Evolutionary conservation across 805 yeast species (phyloP).

Genomic region (Zygotorulaspora florentina): DNA sequence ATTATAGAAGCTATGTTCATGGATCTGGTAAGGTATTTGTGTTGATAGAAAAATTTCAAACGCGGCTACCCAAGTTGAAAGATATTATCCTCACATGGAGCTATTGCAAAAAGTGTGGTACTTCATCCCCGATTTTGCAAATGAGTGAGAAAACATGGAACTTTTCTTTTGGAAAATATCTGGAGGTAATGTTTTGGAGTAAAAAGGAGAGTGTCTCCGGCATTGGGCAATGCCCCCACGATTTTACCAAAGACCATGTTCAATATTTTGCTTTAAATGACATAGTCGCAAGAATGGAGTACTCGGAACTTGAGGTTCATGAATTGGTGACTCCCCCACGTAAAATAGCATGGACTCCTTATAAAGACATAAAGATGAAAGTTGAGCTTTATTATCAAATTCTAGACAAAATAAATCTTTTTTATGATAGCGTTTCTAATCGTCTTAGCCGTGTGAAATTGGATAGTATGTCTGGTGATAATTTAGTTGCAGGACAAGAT

Average conservation of each 20-base stretch:
- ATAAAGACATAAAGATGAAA: slow-evolving; percentile 64
- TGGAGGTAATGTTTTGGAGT: slow-evolving; percentile 82
- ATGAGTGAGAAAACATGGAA: slow-evolving; percentile 87
- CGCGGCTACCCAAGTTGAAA: slow-evolving; percentile 54
- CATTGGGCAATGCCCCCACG: slow-evolving; percentile 69
- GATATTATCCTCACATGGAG: slow-evolving; percentile 87
- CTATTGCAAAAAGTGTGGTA: slow-evolving; percentile 74
- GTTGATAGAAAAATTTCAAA: slow-evolving; percentile 56
- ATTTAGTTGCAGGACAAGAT: slow-evolving; percentile 61
- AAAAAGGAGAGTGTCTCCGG: slow-evolving; percentile 50
- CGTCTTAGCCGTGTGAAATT: slow-evolving; percentile 71
- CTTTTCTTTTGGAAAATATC: slow-evolving; percentile 87
- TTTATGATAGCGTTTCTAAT: slow-evolving; percentile 68
- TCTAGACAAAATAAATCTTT: slow-evolving; percentile 47
- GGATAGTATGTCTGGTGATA: slow-evolving; percentile 67
- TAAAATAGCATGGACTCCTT: slow-evolving; percentile 66
- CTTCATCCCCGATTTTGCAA: slow-evolving; percentile 68
- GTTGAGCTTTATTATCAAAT: slow-evolving; percentile 56
- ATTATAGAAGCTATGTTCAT: slow-evolving; percentile 83
- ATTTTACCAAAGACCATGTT: slow-evolving; percentile 74
- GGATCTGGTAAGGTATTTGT: slow-evolving; percentile 81
- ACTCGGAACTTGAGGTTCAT: slow-evolving; percentile 66
- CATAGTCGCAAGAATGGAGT: slow-evolving; percentile 73
- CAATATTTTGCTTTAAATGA: slow-evolving; percentile 82
- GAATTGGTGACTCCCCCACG: slow-evolving; percentile 76